phyloP scores from a whole-genome alignment of 192 early-diverging fungal species.

The Backusella mclennaniae region DNA sequence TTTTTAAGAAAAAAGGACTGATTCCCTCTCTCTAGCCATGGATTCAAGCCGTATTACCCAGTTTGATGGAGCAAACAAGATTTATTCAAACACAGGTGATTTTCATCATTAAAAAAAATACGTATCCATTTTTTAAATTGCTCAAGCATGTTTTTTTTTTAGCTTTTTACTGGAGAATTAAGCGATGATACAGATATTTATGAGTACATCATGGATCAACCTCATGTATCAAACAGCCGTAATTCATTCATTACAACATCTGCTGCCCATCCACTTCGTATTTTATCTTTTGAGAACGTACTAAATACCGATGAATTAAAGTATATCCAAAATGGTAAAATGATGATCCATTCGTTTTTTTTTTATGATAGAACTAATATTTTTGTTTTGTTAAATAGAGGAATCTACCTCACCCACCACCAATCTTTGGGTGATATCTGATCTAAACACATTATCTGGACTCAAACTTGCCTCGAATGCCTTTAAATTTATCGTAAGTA shows the following conservation, averaged over 20 bases:
- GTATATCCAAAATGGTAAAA: constrained; percentile 11
- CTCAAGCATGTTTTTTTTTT: neutral
- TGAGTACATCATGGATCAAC: constrained; percentile 66
- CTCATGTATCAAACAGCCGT: constrained; percentile 58
- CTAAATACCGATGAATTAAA: neutral
- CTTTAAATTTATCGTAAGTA: constrained; percentile 40
- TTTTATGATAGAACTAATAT: no score
- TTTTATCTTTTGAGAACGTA: constrained; percentile 33
- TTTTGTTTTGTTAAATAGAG: constrained; percentile 3
- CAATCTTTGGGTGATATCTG: constrained; percentile 52
- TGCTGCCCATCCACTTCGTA: constrained; percentile 39
- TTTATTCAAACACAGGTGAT: constrained; percentile 33
- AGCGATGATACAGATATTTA: constrained; percentile 57
- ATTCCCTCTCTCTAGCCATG: constrained; percentile 24
- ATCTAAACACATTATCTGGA: constrained; percentile 54
- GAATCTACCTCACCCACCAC: constrained; percentile 1
- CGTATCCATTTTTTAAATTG: no score
- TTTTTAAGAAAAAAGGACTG: neutral
- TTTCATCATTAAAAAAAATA: neutral
- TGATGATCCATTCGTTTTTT: no score
- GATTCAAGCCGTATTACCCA: constrained; percentile 23
- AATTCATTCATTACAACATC: constrained; percentile 64
- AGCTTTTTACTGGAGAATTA: constrained; percentile 56
- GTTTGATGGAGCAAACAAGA: constrained; percentile 26
- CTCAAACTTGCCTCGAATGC: constrained; percentile 50